Percentiles rank a stretch among this genome's conserved stretches.
phyloP scores from a whole-genome alignment of 2,329 filamentous ascomycete genomes.

The Trichoderma arundinaceum region DNA sequence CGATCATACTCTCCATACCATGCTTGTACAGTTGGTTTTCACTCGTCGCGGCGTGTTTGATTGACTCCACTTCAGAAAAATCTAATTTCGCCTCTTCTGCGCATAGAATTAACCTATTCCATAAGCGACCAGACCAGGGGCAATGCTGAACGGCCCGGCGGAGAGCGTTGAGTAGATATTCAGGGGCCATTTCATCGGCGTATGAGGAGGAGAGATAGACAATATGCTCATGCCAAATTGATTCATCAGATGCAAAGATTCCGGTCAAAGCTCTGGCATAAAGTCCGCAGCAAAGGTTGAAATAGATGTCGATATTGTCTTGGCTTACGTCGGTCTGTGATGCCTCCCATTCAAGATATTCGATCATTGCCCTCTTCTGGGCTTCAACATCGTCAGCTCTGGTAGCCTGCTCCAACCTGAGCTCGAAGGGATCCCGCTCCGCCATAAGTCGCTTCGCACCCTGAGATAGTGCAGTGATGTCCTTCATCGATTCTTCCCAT shows the following conservation, averaged over 20 bases:
- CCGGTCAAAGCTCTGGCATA: constrained; percentile 77
- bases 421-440: constrained; percentile 70
- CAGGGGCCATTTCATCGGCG: constrained; percentile 48
- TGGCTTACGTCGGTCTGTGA: constrained; percentile 60
- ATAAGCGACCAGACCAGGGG: constrained; percentile 88
- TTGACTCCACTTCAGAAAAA: constrained; percentile 81
- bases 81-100: constrained; percentile 78
- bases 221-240: constrained; percentile 82
- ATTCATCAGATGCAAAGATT: constrained; percentile 73
- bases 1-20: constrained; percentile 85
- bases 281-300: constrained; percentile 65
- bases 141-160: constrained; percentile 87
- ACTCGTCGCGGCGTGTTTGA: constrained; percentile 91
- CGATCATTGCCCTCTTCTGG: constrained; percentile 58
- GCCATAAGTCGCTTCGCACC: constrained; percentile 66
- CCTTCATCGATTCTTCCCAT: constrained; percentile 77
- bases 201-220: constrained; percentile 69
- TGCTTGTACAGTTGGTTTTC: constrained; percentile 83
- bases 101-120: constrained; percentile 86
- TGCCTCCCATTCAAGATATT: constrained; percentile 89
- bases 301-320: constrained; percentile 50
- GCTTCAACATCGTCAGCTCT: constrained; percentile 61
- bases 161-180: constrained; percentile 68
- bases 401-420: constrained; percentile 65
- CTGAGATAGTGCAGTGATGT: constrained; percentile 66